Base-by-base conservation (phyloP, 169 alveolate genomes). In the Eimeria praecox region DNA sequence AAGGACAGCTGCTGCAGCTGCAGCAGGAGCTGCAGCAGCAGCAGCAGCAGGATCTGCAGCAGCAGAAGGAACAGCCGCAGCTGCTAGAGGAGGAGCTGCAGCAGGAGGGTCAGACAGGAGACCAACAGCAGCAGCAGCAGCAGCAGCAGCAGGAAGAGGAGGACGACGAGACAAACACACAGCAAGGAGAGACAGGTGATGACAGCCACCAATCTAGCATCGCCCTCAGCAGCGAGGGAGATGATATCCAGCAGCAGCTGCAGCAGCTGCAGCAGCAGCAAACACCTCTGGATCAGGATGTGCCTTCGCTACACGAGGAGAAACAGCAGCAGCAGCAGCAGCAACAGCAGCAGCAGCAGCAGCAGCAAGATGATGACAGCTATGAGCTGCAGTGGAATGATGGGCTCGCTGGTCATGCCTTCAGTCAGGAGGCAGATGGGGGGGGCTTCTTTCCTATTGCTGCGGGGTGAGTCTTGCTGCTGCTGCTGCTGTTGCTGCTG, bases 221-320 rank as follows among this genome's bases (percentile, higher is more conserved):
- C 38, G 73, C 38, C 22, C 73, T 8, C 73, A 62, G 73, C 73
- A 62, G 22, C 22, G 73, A 62, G n/a, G n/a, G n/a, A 16, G 73
- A 62, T 16, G 22, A 62, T 16, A 14, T 22, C 35, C 73, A 62
- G 73, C 73, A 22, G 73, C 73, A 62, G 85, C 85, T 73, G 85
- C 85, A 73, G 85, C 52, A 30, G 44, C 89, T 35, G 64, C 89
- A 78, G 89, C 89, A 78, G 64, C 89, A 40, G 89, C 89, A 16
- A 64, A 59, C 35, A 64, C 64, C 22, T 4, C 89, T 10, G 89
- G 66, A 12, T n/a, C n/a, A n/a, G n/a, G n/a, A n/a, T n/a, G n/a
- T n/a, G n/a, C 52, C 3, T 9, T 49, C 16, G 85, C 85, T 30
- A 49, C 85, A 73, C 52, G 27, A 73, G 49, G 52, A 73, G 49